Evolutionary conservation across 2,329 filamentous ascomycete species (phyloP).

Genomic region (Colletotrichum graminicola): DNA sequence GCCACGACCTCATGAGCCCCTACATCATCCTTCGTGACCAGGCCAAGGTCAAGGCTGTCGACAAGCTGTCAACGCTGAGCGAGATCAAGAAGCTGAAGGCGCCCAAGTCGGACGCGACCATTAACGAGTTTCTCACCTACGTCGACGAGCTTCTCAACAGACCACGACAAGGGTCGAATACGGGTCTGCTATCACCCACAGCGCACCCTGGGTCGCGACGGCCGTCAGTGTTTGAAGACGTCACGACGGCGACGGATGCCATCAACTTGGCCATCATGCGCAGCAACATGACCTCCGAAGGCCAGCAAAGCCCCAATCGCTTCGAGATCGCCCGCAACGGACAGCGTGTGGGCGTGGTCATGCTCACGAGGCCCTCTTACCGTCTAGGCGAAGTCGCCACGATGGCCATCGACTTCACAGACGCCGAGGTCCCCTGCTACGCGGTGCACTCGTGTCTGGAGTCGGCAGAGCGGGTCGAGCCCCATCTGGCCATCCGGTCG

Average conservation of each 20-base stretch:
- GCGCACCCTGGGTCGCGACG: conserved; percentile 68
- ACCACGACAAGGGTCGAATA: conserved; percentile 64
- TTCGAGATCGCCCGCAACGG: conserved; percentile 96
- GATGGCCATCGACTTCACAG: conserved; percentile 85
- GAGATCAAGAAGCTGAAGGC: conserved; percentile 41
- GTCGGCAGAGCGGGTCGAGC: conserved; percentile 85
- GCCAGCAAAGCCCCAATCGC: conserved; percentile 86
- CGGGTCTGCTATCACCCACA: conserved; percentile 79
- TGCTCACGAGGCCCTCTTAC: conserved; percentile 89
- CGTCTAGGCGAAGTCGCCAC: conserved; percentile 89
- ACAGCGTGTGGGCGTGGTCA: conserved; percentile 90
- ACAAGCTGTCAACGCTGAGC: conserved; percentile 48
- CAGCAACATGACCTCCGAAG: conserved; percentile 75
- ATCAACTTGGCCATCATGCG: conserved; percentile 93
- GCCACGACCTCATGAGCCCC: conserved; percentile 93
- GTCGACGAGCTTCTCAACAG: conserved; percentile 79
- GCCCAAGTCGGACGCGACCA: conserved; percentile 43
- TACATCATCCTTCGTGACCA: conserved; percentile 90
- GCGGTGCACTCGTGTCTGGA: conserved; percentile 88
- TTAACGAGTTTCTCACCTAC: conserved; percentile 80
- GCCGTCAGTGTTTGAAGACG: conserved; percentile 67
- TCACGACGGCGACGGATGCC: conserved; percentile 79
- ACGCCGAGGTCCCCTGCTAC: conserved; percentile 84
- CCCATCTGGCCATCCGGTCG: conserved; percentile 84
- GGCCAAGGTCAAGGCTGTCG: conserved; percentile 73